These are phyloP conservation scores for Rugosomyces carneus DNA, from an alignment of 1,284 basidiomycete species.

Conservation along the genomic window DNA sequence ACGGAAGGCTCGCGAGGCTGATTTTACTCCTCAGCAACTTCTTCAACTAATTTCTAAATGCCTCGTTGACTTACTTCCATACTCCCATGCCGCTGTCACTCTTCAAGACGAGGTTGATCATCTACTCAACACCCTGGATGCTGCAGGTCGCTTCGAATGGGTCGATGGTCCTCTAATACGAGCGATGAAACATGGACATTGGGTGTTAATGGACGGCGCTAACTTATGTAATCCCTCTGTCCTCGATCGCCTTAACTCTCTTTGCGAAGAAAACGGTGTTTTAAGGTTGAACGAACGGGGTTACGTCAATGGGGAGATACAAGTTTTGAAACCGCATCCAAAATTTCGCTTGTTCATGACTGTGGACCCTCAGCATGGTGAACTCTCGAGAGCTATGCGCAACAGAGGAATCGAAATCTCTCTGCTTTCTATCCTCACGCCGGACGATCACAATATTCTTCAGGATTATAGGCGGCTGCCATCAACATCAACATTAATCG, in stretches of 20 bases:
- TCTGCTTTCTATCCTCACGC: slow-evolving; percentile 30
- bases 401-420: slow-evolving; percentile 93
- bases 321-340: slow-evolving; percentile 77
- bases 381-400: slow-evolving; percentile 96
- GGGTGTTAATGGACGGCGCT: slow-evolving; percentile 90
- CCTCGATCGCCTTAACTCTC: slow-evolving; percentile 93
- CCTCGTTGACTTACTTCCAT: slow-evolving; percentile 9
- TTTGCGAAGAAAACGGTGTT: slow-evolving; percentile 84
- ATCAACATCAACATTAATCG: slow-evolving; percentile 1
- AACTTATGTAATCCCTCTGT: slow-evolving; percentile 96
- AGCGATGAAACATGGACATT: slow-evolving; percentile 83
- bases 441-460: slow-evolving; percentile 43
- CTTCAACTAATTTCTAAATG: slow-evolving; percentile 14
- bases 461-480: slow-evolving; percentile 48
- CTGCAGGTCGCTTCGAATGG: slow-evolving; percentile 82
- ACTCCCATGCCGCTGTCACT: slow-evolving; percentile 2
- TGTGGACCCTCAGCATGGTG: slow-evolving; percentile 86
- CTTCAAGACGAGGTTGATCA: slow-evolving; percentile 19
- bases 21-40: slow-evolving; percentile 11
- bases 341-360: slow-evolving; percentile 94
- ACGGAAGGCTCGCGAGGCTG: slow-evolving; percentile 17
- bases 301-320: slow-evolving; percentile 71
- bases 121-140: slow-evolving; percentile 18
- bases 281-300: slow-evolving; percentile 90
- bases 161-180: slow-evolving; percentile 90